Percentiles rank a stretch among this genome's conserved stretches.
These are phyloP conservation scores for Colletotrichum sp. DNA, from an alignment of 2,329 filamentous ascomycete species.

Conservation along the genomic window DNA sequence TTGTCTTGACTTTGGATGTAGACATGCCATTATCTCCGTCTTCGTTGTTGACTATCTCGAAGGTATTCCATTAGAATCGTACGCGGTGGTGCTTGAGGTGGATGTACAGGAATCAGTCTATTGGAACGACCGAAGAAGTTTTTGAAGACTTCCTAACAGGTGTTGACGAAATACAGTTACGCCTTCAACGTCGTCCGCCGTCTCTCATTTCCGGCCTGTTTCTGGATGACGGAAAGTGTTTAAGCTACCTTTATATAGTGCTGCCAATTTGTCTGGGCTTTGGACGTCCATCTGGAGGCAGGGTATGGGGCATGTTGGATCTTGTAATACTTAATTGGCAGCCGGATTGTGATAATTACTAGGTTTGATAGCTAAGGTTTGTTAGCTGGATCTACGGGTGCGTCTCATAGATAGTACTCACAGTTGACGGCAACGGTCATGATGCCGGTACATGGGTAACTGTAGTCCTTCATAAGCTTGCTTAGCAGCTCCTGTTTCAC, in stretches of 20 bases:
- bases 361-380: too few species aligned
- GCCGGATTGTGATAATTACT: too few species aligned
- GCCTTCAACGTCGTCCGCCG: rapidly evolving
- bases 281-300: rapidly evolving
- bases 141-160: rapidly evolving
- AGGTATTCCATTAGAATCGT: not conserved
- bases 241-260: rapidly evolving
- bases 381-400: too few species aligned
- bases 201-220: rapidly evolving
- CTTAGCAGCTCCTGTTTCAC: too few species aligned
- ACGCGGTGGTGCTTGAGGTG: not conserved
- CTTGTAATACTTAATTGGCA: too few species aligned
- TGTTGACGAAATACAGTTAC: rapidly evolving
- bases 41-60: rapidly evolving
- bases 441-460: rapidly evolving
- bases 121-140: not conserved
- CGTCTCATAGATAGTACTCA: too few species aligned
- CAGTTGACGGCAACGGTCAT: not conserved
- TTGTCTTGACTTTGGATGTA: rapidly evolving
- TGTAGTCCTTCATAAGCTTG: rapidly evolving
- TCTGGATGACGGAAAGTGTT: rapidly evolving
- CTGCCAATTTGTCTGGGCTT: not conserved
- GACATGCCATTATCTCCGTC: not conserved
- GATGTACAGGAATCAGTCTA: not conserved
- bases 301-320: rapidly evolving